Conservation (phyloP, 192 early-diverging fungal genomes). For the Cetraspora pellucida region DNA sequence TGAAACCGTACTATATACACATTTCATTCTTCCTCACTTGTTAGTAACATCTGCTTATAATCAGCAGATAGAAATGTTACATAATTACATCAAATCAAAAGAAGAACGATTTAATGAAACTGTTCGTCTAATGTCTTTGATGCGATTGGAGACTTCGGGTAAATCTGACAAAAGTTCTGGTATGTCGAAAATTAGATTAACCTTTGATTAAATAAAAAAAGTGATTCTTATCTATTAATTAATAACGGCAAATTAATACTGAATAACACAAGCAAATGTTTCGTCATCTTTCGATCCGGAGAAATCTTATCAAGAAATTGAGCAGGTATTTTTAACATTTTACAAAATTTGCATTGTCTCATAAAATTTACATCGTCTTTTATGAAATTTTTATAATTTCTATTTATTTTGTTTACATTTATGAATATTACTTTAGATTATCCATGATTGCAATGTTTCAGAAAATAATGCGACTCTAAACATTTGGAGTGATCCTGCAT, state of each 20-base stretch:
- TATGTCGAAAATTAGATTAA: too few species aligned
- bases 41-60: slow-evolving; percentile 6
- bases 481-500: neutral
- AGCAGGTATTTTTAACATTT: neutral
- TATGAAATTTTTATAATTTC: neutral
- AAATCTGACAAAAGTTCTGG: neutral
- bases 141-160: neutral
- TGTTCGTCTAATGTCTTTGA: slow-evolving; percentile 7
- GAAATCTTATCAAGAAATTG: neutral
- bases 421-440: neutral
- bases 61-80: slow-evolving; percentile 13
- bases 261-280: neutral
- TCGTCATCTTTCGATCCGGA: neutral
- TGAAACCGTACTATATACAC: slow-evolving; percentile 11
- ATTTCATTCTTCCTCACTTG: slow-evolving; percentile 21
- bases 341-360: too few species aligned
- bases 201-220: neutral
- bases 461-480: neutral
- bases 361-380: neutral
- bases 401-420: neutral
- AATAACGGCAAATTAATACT: neutral
- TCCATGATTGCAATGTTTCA: neutral
- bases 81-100: slow-evolving; percentile 1
- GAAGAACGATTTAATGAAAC: slow-evolving; percentile 21
- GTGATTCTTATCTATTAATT: neutral